Evolutionary conservation across 108 stramenopile genomes (phyloP).

Genomic region (Pseudonitzschia multistriata): DNA sequence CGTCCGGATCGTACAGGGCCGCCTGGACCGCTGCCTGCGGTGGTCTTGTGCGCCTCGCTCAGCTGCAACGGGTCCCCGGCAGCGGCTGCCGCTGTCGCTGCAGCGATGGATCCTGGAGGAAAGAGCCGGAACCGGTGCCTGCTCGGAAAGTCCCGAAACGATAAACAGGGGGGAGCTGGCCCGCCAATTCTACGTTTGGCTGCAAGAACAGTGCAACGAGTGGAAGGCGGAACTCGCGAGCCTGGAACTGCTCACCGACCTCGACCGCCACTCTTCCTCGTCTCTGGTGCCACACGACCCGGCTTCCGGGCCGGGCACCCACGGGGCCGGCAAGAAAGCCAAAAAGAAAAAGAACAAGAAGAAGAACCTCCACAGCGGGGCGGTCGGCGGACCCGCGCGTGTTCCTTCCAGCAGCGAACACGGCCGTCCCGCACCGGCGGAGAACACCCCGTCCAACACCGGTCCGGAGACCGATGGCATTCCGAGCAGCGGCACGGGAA

Average conservation of each 20-base stretch:
- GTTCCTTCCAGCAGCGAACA: no score
- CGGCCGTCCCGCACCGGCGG: no score
- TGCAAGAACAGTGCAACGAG: constrained; percentile 60
- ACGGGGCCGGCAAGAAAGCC: constrained; percentile 39
- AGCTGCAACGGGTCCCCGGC: not conserved
- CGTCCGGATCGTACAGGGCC: constrained; percentile 27
- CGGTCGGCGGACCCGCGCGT: no score
- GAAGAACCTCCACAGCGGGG: no score
- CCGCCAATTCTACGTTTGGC: constrained; percentile 60
- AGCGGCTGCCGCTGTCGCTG: constrained; percentile 27
- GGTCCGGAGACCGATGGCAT: no score
- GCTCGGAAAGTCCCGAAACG: constrained; percentile 26
- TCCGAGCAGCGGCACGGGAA: no score
- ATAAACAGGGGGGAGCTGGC: constrained; percentile 44
- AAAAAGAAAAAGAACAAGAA: constrained; percentile 46
- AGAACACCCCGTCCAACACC: no score
- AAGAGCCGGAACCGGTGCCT: not conserved
- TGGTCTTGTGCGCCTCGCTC: no score
- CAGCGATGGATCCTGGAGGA: constrained; percentile 32
- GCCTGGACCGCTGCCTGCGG: constrained; percentile 5
- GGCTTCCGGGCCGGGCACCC: constrained; percentile 1
- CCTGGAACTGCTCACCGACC: constrained; percentile 53
- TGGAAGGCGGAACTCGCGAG: constrained; percentile 77
- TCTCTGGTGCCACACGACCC: no score
- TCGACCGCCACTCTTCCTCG: no score